Conservation (phyloP, 2,329 filamentous ascomycete genomes). For the Paramyrothecium sp. region DNA sequence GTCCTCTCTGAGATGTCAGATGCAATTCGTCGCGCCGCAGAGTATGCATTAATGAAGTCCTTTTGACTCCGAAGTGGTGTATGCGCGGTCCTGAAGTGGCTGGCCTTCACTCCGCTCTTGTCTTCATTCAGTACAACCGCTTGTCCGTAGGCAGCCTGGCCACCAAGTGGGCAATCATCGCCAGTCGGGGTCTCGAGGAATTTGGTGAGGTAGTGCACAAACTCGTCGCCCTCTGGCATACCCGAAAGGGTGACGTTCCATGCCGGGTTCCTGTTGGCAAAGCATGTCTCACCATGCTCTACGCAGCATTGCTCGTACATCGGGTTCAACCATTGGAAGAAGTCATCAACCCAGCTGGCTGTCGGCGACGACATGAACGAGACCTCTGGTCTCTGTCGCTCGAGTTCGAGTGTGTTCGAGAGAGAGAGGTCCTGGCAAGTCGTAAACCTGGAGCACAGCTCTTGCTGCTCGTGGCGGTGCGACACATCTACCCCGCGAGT, state of each 20-base stretch:
- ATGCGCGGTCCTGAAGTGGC: conserved; percentile 89
- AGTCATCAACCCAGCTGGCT: conserved; percentile 97
- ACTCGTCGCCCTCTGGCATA: conserved; percentile 93
- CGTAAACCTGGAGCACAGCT: conserved; percentile 88
- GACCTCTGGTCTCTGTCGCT: conserved; percentile 82
- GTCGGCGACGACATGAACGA: conserved; percentile 87
- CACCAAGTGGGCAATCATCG: conserved; percentile 82
- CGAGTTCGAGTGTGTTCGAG: conserved; percentile 87
- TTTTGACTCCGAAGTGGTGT: conserved; percentile 82
- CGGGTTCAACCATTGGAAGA: conserved; percentile 94
- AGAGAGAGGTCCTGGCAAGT: conserved; percentile 83
- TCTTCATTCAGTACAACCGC: conserved; percentile 77
- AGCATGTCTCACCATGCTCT: conserved; percentile 71
- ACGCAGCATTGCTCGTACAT: conserved; percentile 70
- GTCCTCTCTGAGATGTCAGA: conserved; percentile 70
- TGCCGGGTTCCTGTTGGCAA: conserved; percentile 69
- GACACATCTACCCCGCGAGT: conserved; percentile 80
- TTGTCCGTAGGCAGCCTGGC: conserved; percentile 81
- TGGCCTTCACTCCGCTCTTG: conserved; percentile 69
- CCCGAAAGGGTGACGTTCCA: conserved; percentile 90
- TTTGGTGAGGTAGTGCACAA: conserved; percentile 78
- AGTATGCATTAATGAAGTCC: conserved; percentile 91
- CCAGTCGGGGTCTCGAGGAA: conserved; percentile 81
- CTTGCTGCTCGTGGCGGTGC: conserved; percentile 71
- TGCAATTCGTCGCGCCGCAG: conserved; percentile 84